Evolutionary conservation across 192 early-diverging fungal species (phyloP).

Genomic region (Entophlyctis luteolus): DNA sequence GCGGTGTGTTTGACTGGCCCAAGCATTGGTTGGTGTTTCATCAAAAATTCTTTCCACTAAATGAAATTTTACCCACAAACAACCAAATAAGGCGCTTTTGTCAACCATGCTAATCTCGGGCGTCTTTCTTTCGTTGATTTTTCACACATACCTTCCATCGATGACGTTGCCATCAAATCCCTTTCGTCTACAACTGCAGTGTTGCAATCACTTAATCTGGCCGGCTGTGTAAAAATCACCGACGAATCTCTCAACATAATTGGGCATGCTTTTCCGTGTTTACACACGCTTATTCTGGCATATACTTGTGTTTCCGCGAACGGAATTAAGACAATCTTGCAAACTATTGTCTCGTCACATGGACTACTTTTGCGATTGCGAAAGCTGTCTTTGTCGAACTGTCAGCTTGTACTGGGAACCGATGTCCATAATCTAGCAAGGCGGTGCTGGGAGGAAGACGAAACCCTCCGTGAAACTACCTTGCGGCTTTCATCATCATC

Average conservation of each 20-base stretch:
- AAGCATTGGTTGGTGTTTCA: neutral
- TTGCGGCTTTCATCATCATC: neutral
- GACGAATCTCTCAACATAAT: neutral
- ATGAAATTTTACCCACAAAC: neutral
- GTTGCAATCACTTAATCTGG: neutral
- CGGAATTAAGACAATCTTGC: slow-evolving; percentile 2
- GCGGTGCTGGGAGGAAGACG: slow-evolving; percentile 8
- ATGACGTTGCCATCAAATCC: neutral
- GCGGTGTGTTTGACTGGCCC: neutral
- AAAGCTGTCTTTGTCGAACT: neutral
- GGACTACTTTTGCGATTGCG: neutral
- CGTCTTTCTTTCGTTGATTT: neutral
- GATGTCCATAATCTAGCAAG: slow-evolving; percentile 19
- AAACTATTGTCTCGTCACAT: neutral
- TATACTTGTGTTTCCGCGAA: slow-evolving; percentile 4
- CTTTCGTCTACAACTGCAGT: neutral
- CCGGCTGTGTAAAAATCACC: neutral
- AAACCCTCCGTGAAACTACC: neutral
- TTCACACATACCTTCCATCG: slow-evolving; percentile 6
- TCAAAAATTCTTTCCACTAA: too few relatives aligned
- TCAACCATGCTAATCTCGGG: neutral
- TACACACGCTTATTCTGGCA: neutral
- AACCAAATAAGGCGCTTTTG: neutral
- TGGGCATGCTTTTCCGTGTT: neutral
- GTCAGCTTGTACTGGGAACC: slow-evolving; percentile 4